Percentiles rank a stretch among this genome's conserved stretches.
Conservation (phyloP, 495 filamentous ascomycete genomes). For the Hypoxylon intermedium region DNA sequence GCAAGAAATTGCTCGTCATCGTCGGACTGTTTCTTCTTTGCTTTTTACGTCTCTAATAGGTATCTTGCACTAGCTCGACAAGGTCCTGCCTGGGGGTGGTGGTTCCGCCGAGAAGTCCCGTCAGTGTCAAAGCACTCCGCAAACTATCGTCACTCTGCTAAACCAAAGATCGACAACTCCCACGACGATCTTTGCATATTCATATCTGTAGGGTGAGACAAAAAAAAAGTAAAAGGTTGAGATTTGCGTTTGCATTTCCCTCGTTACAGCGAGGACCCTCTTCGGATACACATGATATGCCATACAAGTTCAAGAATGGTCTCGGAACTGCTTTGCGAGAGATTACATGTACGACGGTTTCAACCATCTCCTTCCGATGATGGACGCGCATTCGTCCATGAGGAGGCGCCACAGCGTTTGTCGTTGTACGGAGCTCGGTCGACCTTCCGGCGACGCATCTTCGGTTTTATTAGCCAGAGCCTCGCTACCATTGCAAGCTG, state of each 20-base stretch:
- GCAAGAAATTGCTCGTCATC: constrained; percentile 7
- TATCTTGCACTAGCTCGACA: neutral
- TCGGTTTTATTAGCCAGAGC: neutral
- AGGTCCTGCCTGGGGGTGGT: constrained; percentile 10
- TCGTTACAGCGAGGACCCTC: neutral
- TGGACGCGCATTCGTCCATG: neutral
- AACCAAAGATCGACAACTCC: constrained; percentile 19
- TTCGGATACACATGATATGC: neutral
- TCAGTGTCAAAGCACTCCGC: constrained; percentile 14
- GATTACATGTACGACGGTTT: constrained; percentile 2
- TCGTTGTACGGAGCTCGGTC: neutral
- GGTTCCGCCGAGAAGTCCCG: constrained; percentile 19
- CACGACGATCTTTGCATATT: constrained; percentile 15
- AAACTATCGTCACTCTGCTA: constrained; percentile 9
- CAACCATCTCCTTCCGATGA: constrained; percentile 1
- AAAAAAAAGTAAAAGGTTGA: constrained; percentile 6
- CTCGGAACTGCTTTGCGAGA: neutral
- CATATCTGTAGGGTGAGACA: constrained; percentile 12
- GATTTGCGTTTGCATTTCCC: constrained; percentile 7
- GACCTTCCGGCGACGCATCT: constrained; percentile 1
- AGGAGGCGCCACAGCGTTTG: neutral
- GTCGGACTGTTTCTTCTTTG: neutral
- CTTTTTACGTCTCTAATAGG: constrained; percentile 1
- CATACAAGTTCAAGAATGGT: neutral
- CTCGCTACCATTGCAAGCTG: constrained; percentile 11